Conservation (phyloP, 768 basidiomycete genomes). For the Kockovaella imperatae region DNA sequence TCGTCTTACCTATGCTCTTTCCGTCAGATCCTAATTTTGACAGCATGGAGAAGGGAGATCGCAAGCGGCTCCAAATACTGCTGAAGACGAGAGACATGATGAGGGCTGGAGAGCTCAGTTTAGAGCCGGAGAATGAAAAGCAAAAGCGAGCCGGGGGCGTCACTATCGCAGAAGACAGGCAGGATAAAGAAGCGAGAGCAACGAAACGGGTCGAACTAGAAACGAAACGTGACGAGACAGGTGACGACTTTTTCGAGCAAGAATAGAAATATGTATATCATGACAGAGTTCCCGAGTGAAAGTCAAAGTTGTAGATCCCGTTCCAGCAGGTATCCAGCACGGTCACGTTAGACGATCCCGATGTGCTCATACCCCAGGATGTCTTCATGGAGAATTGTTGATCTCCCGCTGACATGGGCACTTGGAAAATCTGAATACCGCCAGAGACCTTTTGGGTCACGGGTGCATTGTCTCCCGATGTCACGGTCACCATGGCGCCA, state of each 20-base stretch:
- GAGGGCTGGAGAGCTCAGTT: constrained; percentile 16
- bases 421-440: constrained; percentile 32
- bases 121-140: constrained; percentile 19
- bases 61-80: constrained; percentile 22
- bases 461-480: constrained; percentile 29
- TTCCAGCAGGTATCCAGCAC: constrained; percentile 36
- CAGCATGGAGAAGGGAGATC: constrained; percentile 9
- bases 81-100: constrained; percentile 22
- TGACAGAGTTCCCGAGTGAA: constrained; percentile 27
- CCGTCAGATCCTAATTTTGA: not conserved
- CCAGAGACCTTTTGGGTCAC: constrained; percentile 22
- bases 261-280: not conserved
- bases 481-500: constrained; percentile 36
- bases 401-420: constrained; percentile 39
- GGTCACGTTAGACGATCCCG: constrained; percentile 12
- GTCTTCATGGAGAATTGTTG: constrained; percentile 33
- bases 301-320: constrained; percentile 44
- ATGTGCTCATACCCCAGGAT: constrained; percentile 7
- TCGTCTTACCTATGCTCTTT: constrained; percentile 9
- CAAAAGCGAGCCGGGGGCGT: too few species aligned
- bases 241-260: constrained; percentile 11
- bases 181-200: not conserved
- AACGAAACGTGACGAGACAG: too few species aligned
- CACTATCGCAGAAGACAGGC: not conserved
- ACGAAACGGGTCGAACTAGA: too few species aligned